Conservation (phyloP, 169 alveolate species). For the Cyclospora cayetanensis region DNA sequence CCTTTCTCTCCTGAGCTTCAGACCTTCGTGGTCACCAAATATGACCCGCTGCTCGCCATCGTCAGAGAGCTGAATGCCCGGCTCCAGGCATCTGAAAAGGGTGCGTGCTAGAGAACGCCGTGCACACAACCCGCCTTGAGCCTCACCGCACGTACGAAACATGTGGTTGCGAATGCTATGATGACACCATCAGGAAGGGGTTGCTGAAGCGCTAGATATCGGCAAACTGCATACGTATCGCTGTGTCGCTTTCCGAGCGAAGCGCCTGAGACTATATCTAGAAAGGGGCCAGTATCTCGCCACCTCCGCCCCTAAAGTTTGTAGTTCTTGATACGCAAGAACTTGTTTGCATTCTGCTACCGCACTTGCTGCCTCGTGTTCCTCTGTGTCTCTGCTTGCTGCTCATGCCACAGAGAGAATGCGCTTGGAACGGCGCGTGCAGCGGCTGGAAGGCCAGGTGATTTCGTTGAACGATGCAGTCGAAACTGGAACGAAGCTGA, state of each 20-base stretch:
- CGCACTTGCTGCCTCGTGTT: not conserved
- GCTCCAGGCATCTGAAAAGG: constrained; percentile 89
- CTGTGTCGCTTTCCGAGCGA: no score
- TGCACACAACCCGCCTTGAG: not conserved
- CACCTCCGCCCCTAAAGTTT: no score
- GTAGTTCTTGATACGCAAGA: no score
- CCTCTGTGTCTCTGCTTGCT: not conserved
- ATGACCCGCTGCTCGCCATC: constrained; percentile 90
- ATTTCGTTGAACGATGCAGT: not conserved
- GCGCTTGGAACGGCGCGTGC: constrained; percentile 49
- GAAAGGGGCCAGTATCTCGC: no score
- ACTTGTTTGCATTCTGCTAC: no score
- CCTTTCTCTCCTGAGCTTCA: constrained; percentile 85
- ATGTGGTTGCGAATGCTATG: no score
- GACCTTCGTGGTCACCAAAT: constrained; percentile 89
- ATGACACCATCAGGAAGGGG: no score
- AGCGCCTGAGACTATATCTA: no score
- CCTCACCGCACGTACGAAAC: no score
- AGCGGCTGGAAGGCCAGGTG: constrained; percentile 51
- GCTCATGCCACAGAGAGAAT: constrained; percentile 21
- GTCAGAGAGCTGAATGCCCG: constrained; percentile 90
- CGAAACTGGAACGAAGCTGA: constrained; percentile 9
- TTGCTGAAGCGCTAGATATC: not conserved
- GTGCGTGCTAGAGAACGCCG: constrained; percentile 64
- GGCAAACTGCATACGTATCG: not conserved